Evolutionary conservation across 805 yeast genomes (phyloP).

Genomic region (Ogataea paradorogensis): DNA sequence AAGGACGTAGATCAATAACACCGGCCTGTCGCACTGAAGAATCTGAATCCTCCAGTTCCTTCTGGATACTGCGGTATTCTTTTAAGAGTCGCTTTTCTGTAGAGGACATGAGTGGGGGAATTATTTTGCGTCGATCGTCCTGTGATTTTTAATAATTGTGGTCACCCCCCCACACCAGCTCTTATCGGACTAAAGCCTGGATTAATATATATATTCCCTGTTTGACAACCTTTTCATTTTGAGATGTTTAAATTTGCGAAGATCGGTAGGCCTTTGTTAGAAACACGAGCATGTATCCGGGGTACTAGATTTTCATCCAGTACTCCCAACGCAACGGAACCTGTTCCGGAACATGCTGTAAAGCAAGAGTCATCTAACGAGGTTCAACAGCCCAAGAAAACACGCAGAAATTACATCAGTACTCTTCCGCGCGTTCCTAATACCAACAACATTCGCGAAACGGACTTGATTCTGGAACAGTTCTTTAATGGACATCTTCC

Average conservation of each 20-base stretch:
- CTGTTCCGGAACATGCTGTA: constrained; percentile 5
- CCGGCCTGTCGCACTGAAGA: constrained; percentile 27
- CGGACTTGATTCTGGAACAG: constrained; percentile 28
- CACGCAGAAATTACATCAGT: constrained; percentile 23
- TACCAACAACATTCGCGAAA: constrained; percentile 31
- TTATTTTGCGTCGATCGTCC: constrained; percentile 8
- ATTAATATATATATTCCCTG: constrained; percentile 2
- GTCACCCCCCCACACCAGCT: constrained; percentile 8
- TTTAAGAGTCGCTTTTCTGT: constrained; percentile 36
- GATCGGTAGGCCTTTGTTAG: neutral
- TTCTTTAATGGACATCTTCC: constrained; percentile 31
- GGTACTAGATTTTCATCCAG: constrained; percentile 3
- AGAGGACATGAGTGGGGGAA: constrained; percentile 16
- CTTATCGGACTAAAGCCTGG: constrained; percentile 11
- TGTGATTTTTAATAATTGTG: neutral
- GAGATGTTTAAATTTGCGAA: constrained; percentile 6
- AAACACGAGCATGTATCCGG: neutral
- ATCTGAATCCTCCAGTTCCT: constrained; percentile 23
- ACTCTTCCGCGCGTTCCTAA: constrained; percentile 34
- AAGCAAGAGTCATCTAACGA: constrained; percentile 7
- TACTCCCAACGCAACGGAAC: constrained; percentile 6
- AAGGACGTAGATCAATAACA: constrained; percentile 44
- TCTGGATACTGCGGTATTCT: constrained; percentile 33
- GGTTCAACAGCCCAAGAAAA: constrained; percentile 17
- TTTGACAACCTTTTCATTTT: neutral